Percentiles rank a stretch among this genome's conserved stretches.
These are phyloP conservation scores for Didymella glomerata DNA, from an alignment of 2,329 filamentous ascomycete species.

Conservation along the genomic window DNA sequence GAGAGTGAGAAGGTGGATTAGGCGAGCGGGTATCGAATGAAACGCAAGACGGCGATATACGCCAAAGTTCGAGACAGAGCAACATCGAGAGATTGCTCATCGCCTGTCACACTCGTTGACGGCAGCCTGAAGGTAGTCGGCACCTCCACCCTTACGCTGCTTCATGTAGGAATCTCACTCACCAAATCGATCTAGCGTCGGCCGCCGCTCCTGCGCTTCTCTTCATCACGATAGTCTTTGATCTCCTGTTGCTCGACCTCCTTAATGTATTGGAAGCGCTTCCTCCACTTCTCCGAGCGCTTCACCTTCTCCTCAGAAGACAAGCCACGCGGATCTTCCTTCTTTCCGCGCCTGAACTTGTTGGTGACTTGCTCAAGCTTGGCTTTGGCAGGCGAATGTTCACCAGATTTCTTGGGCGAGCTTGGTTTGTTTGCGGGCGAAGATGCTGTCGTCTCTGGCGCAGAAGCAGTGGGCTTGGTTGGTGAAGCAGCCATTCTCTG, in stretches of 20 bases:
- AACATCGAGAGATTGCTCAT: neutral
- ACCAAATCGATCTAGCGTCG: conserved; percentile 3
- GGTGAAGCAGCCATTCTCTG: conserved; percentile 42
- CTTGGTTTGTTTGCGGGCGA: conserved; percentile 38
- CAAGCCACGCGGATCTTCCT: conserved; percentile 48
- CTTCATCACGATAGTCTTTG: conserved; percentile 28
- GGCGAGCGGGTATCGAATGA: neutral
- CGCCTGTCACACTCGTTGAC: too few species aligned
- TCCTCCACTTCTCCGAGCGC: conserved; percentile 49
- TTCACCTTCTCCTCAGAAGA: conserved; percentile 49
- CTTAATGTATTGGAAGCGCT: conserved; percentile 48
- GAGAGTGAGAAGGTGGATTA: neutral
- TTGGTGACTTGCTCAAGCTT: conserved; percentile 58
- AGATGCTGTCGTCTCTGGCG: conserved; percentile 26
- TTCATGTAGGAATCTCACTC: neutral
- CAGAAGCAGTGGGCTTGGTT: conserved; percentile 27
- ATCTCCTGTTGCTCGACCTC: conserved; percentile 41
- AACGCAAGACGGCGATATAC: neutral
- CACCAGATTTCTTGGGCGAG: conserved; percentile 49
- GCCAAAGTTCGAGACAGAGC: neutral
- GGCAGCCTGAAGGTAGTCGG: too few species aligned
- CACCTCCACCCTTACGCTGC: too few species aligned
- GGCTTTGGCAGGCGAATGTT: conserved; percentile 56
- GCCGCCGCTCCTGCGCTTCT: conserved; percentile 15
- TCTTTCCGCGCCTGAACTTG: conserved; percentile 53